Base-by-base conservation (phyloP, 768 basidiomycete species). In the Termitomyces sp. region DNA sequence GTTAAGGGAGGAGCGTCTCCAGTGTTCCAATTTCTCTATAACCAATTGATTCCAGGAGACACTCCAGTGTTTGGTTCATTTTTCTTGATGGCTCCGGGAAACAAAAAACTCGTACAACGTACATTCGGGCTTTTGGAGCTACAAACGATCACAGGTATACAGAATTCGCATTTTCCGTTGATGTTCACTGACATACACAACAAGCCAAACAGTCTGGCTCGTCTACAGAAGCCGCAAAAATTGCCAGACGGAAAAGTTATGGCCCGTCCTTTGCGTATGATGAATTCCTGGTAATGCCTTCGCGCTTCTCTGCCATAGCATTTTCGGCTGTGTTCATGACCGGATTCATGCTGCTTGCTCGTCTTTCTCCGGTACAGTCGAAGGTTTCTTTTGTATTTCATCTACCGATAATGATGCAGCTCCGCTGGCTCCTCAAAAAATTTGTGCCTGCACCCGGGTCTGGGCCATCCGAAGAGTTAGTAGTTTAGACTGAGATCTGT, bases 261-360 rank as follows among this genome's bases (percentile, higher is more conserved):
- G 94, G 91, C 5, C 74, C 83, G 0, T 65, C 79, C 2, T 93
- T 97, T 76, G 74, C 73, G 46, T 96, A 94, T 68, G 83, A 85
- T 51, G 93, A 95, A 69, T 88, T 88, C 57, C 20, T 81, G 61
- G 72, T 70, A 4, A 75, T 72, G 49, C 66, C 71, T 4, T 75
- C 73, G 34, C 68, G 66, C 24, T 5, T 84, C 4, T 64, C 72
- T n/a, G 75, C 81, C 13, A 46, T 79, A 5, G 13, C 79, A 2
- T 55, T 76, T 13, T 74, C 78, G n/a, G 41, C 76, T 9, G 65
- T 66, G 18, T 49, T 79, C 13, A 62, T 72, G 13, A 27, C 78
- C 32, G 74, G 69, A 9, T 59, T 76, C 26, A 58, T 67, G 7
- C 34, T 74, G 16, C 55, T 81, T 44, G 62, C 63, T 27, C 53